phyloP scores from a whole-genome alignment of 768 basidiomycete genomes.

The Hydnomerulius pinastri region DNA sequence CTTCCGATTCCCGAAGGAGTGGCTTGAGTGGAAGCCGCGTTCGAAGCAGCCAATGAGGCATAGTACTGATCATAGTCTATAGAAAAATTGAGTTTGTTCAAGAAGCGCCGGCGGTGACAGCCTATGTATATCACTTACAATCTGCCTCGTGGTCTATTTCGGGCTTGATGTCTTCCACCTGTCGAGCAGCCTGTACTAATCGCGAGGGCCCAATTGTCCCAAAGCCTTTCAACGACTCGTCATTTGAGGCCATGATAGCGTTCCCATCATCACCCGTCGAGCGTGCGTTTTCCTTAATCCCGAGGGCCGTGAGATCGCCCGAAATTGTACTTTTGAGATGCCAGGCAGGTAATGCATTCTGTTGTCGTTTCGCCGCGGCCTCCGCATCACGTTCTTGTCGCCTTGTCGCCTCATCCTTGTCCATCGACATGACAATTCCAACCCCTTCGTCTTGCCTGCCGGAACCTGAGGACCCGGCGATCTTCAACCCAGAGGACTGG shows the following conservation, averaged over 20 bases:
- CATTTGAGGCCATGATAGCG: slow-evolving; percentile 51
- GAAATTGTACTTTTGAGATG: slow-evolving; percentile 95
- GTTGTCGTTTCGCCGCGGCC: slow-evolving; percentile 81
- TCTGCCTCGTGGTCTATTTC: slow-evolving; percentile 59
- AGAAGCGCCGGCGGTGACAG: background rate
- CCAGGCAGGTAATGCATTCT: slow-evolving; percentile 94
- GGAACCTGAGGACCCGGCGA: slow-evolving; percentile 68
- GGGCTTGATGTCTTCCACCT: slow-evolving; percentile 44
- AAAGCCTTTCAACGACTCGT: slow-evolving; percentile 71
- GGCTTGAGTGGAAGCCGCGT: slow-evolving; percentile 55
- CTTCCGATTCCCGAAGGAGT: slow-evolving; percentile 60
- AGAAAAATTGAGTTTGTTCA: background rate
- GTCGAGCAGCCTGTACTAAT: slow-evolving; percentile 29
- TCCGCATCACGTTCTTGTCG: slow-evolving; percentile 75
- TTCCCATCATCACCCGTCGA: slow-evolving; percentile 38
- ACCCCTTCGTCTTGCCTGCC: slow-evolving; percentile 71
- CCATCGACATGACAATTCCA: slow-evolving; percentile 84
- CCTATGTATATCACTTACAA: slow-evolving; percentile 47
- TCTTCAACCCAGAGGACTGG: slow-evolving; percentile 60
- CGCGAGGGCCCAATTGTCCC: slow-evolving; percentile 51
- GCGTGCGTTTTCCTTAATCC: slow-evolving; percentile 71
- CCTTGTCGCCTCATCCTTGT: slow-evolving; percentile 81
- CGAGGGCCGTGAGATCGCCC: slow-evolving; percentile 86
- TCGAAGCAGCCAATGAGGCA: slow-evolving; percentile 70
- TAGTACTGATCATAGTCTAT: slow-evolving; percentile 84